A percentile compares a stretch with the other conserved stretches of the same genome.
Evolutionary conservation across 768 basidiomycete genomes (phyloP).

Genomic region (Holtermanniella nyarrowii): DNA sequence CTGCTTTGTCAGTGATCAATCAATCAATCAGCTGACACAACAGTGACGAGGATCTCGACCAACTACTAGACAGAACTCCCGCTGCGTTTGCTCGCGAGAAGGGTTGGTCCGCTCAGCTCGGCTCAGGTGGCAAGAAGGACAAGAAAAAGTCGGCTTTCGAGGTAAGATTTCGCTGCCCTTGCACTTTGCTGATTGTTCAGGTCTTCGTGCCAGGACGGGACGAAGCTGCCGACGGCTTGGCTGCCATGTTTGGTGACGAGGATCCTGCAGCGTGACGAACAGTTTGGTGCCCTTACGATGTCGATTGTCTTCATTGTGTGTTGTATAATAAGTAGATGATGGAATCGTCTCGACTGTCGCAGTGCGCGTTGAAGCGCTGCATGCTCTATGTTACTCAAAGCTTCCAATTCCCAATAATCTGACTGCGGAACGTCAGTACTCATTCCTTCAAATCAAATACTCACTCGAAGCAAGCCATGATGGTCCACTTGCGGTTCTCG

Average conservation of each 20-base stretch:
- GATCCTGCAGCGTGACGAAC: conserved; percentile 1
- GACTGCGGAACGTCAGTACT: not conserved
- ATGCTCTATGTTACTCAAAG: not conserved
- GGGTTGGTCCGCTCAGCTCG: conserved; percentile 37
- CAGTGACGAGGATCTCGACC: conserved; percentile 67
- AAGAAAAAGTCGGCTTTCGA: conserved; percentile 37
- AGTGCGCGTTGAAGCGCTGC: not conserved
- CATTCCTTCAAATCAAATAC: conserved; percentile 2
- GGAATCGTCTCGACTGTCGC: not conserved
- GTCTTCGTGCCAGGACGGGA: conserved; percentile 34
- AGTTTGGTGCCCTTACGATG: not conserved
- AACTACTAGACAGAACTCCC: conserved; percentile 60
- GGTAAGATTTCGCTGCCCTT: conserved; percentile 8
- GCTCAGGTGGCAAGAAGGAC: conserved; percentile 20
- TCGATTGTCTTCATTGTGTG: not conserved
- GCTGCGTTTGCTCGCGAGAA: conserved; percentile 36
- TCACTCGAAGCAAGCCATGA: conserved; percentile 68
- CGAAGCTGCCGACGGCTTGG: conserved; percentile 32
- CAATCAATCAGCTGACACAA: not conserved
- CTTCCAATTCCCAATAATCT: not conserved
- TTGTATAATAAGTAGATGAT: not conserved
- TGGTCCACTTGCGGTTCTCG: conserved; percentile 96
- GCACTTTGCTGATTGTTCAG: conserved; percentile 1
- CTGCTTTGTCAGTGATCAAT: not conserved
- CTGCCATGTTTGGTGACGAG: conserved; percentile 32